Evolutionary conservation across 495 filamentous ascomycete genomes (phyloP), one percentile per base, ranked within the genome.

Genomic region (Lasiosphaeria miniovina): DNA sequence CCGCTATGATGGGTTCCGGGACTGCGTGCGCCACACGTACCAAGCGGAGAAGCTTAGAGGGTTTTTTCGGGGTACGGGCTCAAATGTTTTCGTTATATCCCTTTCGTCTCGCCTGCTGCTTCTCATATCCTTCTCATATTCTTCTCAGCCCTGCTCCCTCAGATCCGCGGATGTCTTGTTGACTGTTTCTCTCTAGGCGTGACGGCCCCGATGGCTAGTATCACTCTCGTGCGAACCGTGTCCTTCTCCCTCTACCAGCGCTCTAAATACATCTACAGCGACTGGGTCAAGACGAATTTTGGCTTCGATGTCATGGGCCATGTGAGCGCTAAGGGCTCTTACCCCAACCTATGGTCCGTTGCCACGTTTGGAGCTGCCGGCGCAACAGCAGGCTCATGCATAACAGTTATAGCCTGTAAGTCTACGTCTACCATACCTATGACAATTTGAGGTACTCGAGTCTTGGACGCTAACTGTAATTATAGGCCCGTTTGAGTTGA

Each of bases 171-270:
- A 24, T 24, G 24, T 24, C 24, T 24, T 9, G 10, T 12, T 15
- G 10, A 45, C 32, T n/a, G 12, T 38, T 57, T n/a, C 9, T 49
- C 46, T 57, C 51, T 63, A 93, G 90, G 90, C 65, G 85, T 87
- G 61, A 82, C 87, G 40, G 89, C 90, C 52, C 93, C 93, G 36
- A 79, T 97, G 68, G 84, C 84, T 17, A 94, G 90, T 77, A 89
- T 97, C 52, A 96, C 93, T 8, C 81, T 90, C 52, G 92, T 96
- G 56, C 86, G 93, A 40, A 94, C 93, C 17, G 82, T 96, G 53
- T 94, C 90, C n/a, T 96, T 97, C 69, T 93, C 90, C 38, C 88
- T 93, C 56, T 97, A 97, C 76, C 90, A 91, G 71, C 82, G 81
- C 41, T 87, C 90, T 43, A 96, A 96, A 74, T 85, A 90, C 71